Conservation (phyloP, 371 early-diverging fungal species). For the Nematocida homosporus region DNA sequence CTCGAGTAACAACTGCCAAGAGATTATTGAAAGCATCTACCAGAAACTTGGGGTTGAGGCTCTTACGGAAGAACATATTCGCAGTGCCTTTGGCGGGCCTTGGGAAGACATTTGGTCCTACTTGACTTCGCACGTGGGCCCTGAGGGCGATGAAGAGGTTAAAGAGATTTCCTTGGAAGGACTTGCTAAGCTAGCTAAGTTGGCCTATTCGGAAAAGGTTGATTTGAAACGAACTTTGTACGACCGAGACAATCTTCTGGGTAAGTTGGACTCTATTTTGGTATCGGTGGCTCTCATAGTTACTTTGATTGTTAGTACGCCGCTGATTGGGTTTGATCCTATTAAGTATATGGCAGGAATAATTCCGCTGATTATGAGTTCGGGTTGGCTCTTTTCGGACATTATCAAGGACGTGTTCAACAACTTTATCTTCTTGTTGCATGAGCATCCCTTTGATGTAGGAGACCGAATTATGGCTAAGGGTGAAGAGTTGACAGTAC, state of each 20-base stretch:
- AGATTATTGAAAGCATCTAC: constrained; percentile 61
- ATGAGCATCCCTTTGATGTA: constrained; percentile 65
- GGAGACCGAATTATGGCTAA: constrained; percentile 66
- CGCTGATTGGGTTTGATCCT: constrained; percentile 64
- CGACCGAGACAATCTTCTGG: constrained; percentile 66
- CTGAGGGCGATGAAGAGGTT: neutral
- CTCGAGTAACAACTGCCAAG: constrained; percentile 55
- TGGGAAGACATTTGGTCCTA: constrained; percentile 53
- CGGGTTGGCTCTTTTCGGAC: constrained; percentile 68
- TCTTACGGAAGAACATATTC: constrained; percentile 40
- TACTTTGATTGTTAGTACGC: constrained; percentile 56
- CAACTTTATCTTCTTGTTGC: constrained; percentile 67
- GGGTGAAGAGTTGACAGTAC: constrained; percentile 58
- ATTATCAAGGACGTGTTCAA: constrained; percentile 67
- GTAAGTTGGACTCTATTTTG: constrained; percentile 64
- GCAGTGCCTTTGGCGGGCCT: constrained; percentile 27
- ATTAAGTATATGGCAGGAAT: constrained; percentile 62
- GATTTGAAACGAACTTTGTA: constrained; percentile 62
- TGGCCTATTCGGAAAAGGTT: constrained; percentile 55
- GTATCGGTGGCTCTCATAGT: constrained; percentile 36
- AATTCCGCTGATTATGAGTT: constrained; percentile 65
- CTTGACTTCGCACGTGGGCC: constrained; percentile 12
- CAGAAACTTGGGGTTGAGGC: constrained; percentile 32
- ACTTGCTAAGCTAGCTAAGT: constrained; percentile 29
- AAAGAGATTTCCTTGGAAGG: constrained; percentile 39